Evolutionary conservation across 805 yeast genomes (phyloP), one percentile per base, ranked within the genome.

Genomic region (Metschnikowia baotianmanensis): DNA sequence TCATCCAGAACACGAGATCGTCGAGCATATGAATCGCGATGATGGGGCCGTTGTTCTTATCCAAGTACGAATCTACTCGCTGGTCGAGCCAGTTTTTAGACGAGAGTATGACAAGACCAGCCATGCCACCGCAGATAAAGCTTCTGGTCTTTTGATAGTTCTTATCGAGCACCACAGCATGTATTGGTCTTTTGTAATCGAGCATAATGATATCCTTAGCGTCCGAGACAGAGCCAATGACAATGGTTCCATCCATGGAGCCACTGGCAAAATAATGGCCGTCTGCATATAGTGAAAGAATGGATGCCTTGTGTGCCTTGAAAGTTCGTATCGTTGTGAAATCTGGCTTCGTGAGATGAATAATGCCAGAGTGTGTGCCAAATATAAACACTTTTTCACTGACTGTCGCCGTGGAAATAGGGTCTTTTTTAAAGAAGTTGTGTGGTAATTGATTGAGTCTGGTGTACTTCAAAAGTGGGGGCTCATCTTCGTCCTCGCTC

Each of bases 161-260:
- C 9, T 80, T 78, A 51, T 86, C 93, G 5, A 93, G 61, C 0
- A 88, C 86, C 3, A 91, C 95, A 0, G 95, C 81, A 56, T 89
- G 95, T 0, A 93, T 76, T 0, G 98, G 97, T 21, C 97, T 69
- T 52, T 84, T 83, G 60, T 89, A 86, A 61, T 90, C 95, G 51
- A 77, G 83, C 2, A 88, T 89, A 0, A 74, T 69, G 2, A 84
- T 77, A 51, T 84, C 93, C 4, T 69, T 63, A 15, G 77, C 77
- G 47, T 83, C 85, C 1, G 48, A 43, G 1, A 86, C 65, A 2
- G 89, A 76, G 0, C 96, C 93, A 4, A 88, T 76, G 1, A 88
- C 88, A 0, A 91, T 84, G 0, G 96, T 85, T 0, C 99, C 99
- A 58, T 93, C 99, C 69, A 91, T 82, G 0, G 97, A 88, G 0